phyloP scores from a whole-genome alignment of 179 eudicot genomes.

The Pouteria campechiana region DNA sequence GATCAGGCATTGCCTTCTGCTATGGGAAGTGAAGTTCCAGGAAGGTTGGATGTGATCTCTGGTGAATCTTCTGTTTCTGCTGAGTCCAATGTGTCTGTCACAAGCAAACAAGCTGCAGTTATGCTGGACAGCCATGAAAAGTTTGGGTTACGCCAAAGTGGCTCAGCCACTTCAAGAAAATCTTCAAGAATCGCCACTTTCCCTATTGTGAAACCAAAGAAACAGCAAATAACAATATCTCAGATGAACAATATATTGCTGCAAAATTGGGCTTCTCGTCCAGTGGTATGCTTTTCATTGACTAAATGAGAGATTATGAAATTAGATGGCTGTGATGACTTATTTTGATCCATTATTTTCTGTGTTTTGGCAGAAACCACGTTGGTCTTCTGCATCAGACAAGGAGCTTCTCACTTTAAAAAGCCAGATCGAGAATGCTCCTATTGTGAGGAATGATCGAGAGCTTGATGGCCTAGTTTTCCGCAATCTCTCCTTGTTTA shows the following conservation, averaged over 20 bases:
- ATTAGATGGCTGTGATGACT: too few species aligned
- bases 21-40: conserved; percentile 1
- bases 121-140: background rate
- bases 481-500: conserved; percentile 9
- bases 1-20: conserved; percentile 6
- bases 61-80: background rate
- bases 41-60: background rate
- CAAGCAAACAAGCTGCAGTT: background rate
- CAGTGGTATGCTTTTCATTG: background rate
- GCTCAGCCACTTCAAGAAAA: background rate
- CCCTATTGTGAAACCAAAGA: too few species aligned
- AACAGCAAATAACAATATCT: conserved; percentile 10
- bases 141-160: background rate
- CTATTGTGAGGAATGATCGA: conserved; percentile 1
- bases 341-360: background rate
- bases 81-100: background rate
- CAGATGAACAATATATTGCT: conserved; percentile 7
- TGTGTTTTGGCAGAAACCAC: background rate
- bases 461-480: conserved; percentile 7
- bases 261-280: conserved; percentile 1
- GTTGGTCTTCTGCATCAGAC: background rate
- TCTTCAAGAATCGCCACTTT: background rate
- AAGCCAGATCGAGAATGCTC: conserved; percentile 8
- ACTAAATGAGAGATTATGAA: too few species aligned
- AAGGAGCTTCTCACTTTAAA: conserved; percentile 1